Base-by-base conservation (phyloP, 1,284 basidiomycete species). In the Sporisorium sorghi region DNA sequence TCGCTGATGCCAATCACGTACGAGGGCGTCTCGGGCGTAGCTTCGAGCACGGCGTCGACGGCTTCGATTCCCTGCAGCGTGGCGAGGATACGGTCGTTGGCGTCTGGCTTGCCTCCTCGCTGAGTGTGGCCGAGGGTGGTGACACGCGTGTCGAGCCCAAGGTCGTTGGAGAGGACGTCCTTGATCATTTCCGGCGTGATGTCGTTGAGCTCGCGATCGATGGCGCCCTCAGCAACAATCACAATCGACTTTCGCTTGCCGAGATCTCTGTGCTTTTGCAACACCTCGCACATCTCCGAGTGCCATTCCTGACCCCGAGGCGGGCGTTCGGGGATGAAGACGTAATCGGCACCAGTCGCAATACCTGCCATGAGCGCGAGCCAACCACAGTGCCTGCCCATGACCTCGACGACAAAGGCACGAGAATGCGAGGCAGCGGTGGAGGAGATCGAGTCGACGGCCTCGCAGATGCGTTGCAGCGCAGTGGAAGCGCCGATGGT, bases 351-450 rank as follows among this genome's bases (percentile, higher is more conserved):
- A 21, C 96, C 97, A 28, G 91, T 91, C 88, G 92, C 93, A 48
- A 98, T 91, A 73, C 93, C 94, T 8, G 95, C 95, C 85, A 95
- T 89, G 40, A 98, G 87, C 1, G 96, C 94, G 26, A 99, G 88
- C 97, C 95, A 99, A 35, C 97, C 97, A 84, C 97, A 99, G 84
- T 98, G 93, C 51, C 96, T 88, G 26, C 97, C 97, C 97, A 99
- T 99, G 69, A 99, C 96, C 85, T 99, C 97, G 33, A 99, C 89
- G 50, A 99, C 96, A 85, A 99, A 99, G 0, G 97, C 97, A 73
- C 97, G 90, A 15, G 94, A 97, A 85, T 99, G 96, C 55, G 93
- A 96, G 61, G 90, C 90, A 12, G 96, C 96, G 1, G 96, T 99
- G 8, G 94, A 96, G 74, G 95, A 96, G 86, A 99, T 98, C 71